These are phyloP conservation scores for Boehmeria nivea DNA, from an alignment of 306 rosid species.

Conservation along the genomic window DNA sequence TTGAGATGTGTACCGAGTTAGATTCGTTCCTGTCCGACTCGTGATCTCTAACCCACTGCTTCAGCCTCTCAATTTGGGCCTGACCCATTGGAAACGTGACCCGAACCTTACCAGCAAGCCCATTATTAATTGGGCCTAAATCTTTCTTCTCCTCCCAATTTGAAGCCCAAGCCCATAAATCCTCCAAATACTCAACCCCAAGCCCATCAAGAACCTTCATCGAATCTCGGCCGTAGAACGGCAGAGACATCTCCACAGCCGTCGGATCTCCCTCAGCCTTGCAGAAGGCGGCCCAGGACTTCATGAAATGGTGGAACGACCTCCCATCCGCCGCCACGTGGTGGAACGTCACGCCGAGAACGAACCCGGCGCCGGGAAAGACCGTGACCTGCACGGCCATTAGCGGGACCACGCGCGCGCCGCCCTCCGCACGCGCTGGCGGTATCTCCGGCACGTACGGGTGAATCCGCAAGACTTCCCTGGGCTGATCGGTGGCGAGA, in stretches of 20 bases:
- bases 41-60: slow-evolving; percentile 9
- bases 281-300: slow-evolving; percentile 29
- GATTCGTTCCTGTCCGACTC: neutral
- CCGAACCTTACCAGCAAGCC: slow-evolving; percentile 6
- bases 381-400: slow-evolving; percentile 27
- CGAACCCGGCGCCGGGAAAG: slow-evolving; percentile 23
- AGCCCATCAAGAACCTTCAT: slow-evolving; percentile 6
- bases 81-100: slow-evolving; percentile 13
- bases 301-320: slow-evolving; percentile 25
- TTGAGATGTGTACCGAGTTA: neutral
- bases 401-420: slow-evolving; percentile 13
- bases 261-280: neutral
- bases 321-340: slow-evolving; percentile 34
- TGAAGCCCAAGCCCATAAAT: neutral
- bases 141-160: neutral
- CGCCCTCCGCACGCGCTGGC: neutral
- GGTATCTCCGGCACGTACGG: slow-evolving; percentile 26
- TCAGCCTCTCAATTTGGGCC: slow-evolving; percentile 18
- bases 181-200: neutral
- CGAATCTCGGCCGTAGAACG: slow-evolving; percentile 1
- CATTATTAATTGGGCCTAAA: neutral
- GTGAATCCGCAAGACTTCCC: slow-evolving; percentile 6
- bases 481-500: slow-evolving; percentile 10
- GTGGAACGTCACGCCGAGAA: slow-evolving; percentile 10
- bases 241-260: neutral